Base-by-base conservation (phyloP, 2,329 filamentous ascomycete genomes). In the Beauveria sp. region DNA sequence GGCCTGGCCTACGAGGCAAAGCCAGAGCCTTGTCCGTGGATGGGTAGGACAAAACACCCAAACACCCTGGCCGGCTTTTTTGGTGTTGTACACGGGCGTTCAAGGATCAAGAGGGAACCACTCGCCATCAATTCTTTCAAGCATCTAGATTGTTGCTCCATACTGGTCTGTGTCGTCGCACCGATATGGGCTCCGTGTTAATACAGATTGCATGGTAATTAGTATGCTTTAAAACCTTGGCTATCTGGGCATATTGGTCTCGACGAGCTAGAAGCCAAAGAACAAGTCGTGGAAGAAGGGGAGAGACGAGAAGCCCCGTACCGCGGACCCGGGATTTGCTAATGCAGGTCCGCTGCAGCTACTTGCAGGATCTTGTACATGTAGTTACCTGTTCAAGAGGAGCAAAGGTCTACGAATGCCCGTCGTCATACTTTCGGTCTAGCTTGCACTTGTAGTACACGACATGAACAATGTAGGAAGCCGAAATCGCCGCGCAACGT, bases 311-410 rank as follows among this genome's bases (percentile, higher is more conserved):
- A 5, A 14, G 28, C 43, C 54, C 54, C 55, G 55, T 57, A n/a
- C 55, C 55, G 55, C 55, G 55, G 44, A 50, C 12, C 46, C 34
- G 55, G 55, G 12, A 18, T 30, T 37, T 58, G 55, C 44, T 50
- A 41, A 50, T 41, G 55, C 46, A 47, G 4, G 54, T 46, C 51
- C 2, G 10, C 26, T 47, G 54, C 54, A 55, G 18, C 41, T 20
- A 43, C 41, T n/a, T 20, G 41, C 41, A 43, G 41, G 18, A 43
- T 14, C 12, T 22, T 47, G 44, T 47, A 14, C n/a, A 47, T 47
- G 22, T 47, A 26, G 34, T 37, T 37, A 14, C 12, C 30, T 34
- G 14, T 34, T 34, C 30, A 14, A 34, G 30, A 34, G 34, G 34
- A 37, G 34, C 34, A 14, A 37, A 14, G 12, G 14, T 37, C 14